These are phyloP conservation scores for Tolypocladium album DNA, from an alignment of 2,329 filamentous ascomycete species.

Conservation along the genomic window DNA sequence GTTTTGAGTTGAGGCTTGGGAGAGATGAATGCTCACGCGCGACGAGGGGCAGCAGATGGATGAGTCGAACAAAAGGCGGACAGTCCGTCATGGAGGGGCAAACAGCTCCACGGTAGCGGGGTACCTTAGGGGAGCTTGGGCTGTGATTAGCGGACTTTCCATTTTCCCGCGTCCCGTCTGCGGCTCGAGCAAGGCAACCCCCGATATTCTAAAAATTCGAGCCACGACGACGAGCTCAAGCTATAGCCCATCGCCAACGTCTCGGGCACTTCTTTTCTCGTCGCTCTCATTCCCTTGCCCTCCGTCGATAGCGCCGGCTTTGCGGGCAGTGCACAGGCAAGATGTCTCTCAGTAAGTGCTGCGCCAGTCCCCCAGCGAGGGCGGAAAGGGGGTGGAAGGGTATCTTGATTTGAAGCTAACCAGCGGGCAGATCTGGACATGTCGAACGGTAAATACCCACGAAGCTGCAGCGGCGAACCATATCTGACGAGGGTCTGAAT, in stretches of 20 bases:
- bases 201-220: constrained; percentile 16
- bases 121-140: background rate
- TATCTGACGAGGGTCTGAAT: constrained; percentile 8
- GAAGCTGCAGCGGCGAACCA: constrained; percentile 6
- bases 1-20: background rate
- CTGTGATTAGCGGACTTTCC: constrained; percentile 1
- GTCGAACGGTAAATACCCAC: constrained; percentile 56
- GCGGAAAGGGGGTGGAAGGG: background rate
- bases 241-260: constrained; percentile 16
- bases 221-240: constrained; percentile 18
- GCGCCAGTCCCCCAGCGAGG: constrained; percentile 1
- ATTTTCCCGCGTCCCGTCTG: constrained; percentile 20
- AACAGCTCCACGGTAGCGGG: constrained; percentile 6
- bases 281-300: constrained; percentile 1
- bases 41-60: constrained; percentile 12
- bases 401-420: constrained; percentile 20
- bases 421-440: constrained; percentile 61
- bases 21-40: background rate
- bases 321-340: constrained; percentile 17
- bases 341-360: constrained; percentile 28
- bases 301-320: constrained; percentile 12
- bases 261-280: constrained; percentile 10
- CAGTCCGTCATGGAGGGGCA: constrained; percentile 8
- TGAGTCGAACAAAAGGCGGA: background rate
- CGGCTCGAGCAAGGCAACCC: constrained; percentile 4